Percentiles rank a stretch among this genome's conserved stretches.
Evolutionary conservation across 805 yeast species (phyloP).

Genomic region (Metschnikowia drakensbergensis): DNA sequence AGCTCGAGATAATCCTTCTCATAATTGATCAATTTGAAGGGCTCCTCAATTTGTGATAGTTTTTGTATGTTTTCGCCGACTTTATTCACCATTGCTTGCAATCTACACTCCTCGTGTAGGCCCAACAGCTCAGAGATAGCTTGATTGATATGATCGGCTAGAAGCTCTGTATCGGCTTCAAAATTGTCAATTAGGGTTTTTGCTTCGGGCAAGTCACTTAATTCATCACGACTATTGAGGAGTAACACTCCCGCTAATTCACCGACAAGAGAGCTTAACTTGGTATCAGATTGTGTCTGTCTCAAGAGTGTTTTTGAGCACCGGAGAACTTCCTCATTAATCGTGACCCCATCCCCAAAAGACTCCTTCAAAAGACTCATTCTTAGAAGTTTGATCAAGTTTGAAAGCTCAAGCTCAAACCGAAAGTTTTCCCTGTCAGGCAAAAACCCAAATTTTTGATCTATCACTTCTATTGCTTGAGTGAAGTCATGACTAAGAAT

Average conservation of each 20-base stretch:
- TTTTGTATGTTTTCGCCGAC: constrained; percentile 29
- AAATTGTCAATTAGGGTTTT: constrained; percentile 19
- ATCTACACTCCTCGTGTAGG: constrained; percentile 25
- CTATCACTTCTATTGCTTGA: constrained; percentile 8
- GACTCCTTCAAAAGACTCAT: constrained; percentile 19
- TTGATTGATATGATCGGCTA: constrained; percentile 23
- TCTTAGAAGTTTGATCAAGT: constrained; percentile 24
- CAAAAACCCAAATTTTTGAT: constrained; percentile 4
- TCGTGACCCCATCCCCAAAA: constrained; percentile 19
- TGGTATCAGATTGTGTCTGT: background rate
- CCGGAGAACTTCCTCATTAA: constrained; percentile 11
- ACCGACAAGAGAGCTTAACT: background rate
- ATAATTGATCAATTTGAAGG: constrained; percentile 35
- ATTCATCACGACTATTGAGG: constrained; percentile 3
- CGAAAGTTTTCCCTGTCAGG: constrained; percentile 11
- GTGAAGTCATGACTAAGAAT: constrained; percentile 7
- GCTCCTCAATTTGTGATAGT: constrained; percentile 30
- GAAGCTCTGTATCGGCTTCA: constrained; percentile 19
- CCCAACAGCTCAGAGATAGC: constrained; percentile 24
- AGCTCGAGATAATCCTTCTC: constrained; percentile 32
- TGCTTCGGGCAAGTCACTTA: constrained; percentile 10
- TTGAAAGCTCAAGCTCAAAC: constrained; percentile 26
- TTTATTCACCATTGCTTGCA: constrained; percentile 29
- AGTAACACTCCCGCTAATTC: constrained; percentile 14
- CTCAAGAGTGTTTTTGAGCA: background rate